These are phyloP conservation scores for Crithidia fasciculata DNA, from an alignment of 208 protist genomes.

Conservation along the genomic window DNA sequence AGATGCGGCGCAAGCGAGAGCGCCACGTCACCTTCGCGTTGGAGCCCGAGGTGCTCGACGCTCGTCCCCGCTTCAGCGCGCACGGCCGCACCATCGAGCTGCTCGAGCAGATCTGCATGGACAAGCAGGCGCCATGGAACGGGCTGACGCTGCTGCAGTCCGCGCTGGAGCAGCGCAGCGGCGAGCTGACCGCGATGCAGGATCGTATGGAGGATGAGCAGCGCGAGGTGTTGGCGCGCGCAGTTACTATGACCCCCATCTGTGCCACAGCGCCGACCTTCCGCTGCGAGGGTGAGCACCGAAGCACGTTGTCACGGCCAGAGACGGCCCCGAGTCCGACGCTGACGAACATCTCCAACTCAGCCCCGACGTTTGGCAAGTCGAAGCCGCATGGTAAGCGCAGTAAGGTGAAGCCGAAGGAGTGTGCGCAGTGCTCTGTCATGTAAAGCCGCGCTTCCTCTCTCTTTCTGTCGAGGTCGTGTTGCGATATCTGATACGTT, in stretches of 20 bases:
- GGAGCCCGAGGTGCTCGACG: constrained; percentile 34
- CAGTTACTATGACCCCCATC: not conserved
- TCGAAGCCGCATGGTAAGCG: not conserved
- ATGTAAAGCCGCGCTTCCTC: constrained; percentile 16
- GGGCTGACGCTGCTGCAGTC: constrained; percentile 23
- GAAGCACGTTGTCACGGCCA: not conserved
- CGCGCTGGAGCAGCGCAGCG: constrained; percentile 5
- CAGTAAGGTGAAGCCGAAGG: constrained; percentile 26
- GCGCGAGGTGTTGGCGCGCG: not conserved
- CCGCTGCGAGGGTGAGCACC: not conserved
- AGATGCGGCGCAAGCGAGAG: constrained; percentile 4
- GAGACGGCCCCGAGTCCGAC: not conserved
- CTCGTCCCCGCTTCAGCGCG: constrained; percentile 24
- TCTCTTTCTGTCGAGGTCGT: not conserved
- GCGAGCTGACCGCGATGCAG: constrained; percentile 17
- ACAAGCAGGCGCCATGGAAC: constrained; percentile 29
- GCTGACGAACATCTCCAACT: not conserved
- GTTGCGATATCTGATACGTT: not conserved
- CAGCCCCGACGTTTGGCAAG: not conserved
- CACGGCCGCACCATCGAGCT: constrained; percentile 28
- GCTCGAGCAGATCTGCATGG: constrained; percentile 36
- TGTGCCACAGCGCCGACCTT: constrained; percentile 2
- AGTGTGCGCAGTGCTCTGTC: constrained; percentile 10
- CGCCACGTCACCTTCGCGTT: constrained; percentile 36
- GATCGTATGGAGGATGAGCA: constrained; percentile 4